Evolutionary conservation across 78 protist species (phyloP).

Genomic region (Planoprotostelium fungivorum): DNA sequence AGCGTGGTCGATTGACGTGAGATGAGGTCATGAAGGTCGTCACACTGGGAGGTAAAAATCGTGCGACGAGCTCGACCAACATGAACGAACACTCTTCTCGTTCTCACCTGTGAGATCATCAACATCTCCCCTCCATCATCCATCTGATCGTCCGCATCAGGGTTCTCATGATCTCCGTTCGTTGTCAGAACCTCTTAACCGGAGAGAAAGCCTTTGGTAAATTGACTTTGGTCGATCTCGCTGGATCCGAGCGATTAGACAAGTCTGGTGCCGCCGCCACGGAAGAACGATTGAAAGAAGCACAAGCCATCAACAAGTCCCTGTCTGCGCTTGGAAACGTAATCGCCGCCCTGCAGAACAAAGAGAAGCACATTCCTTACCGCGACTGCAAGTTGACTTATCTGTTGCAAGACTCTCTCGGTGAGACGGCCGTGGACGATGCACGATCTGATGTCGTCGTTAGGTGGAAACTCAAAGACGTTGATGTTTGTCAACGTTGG

Average conservation of each 20-base stretch:
- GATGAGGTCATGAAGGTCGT: constrained; percentile 4
- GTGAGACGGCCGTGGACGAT: no score
- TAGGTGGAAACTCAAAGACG: constrained; percentile 12
- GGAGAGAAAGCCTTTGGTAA: constrained; percentile 2
- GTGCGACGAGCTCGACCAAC: neutral
- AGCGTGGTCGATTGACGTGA: neutral
- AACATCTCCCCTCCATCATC: neutral
- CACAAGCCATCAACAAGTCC: constrained; percentile 74
- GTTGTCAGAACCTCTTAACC: neutral
- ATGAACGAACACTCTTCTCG: constrained; percentile 8
- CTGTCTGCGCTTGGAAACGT: constrained; percentile 67
- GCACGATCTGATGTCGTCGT: no score
- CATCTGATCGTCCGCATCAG: neutral
- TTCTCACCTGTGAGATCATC: neutral
- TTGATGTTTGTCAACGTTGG: constrained; percentile 43
- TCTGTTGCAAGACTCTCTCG: constrained; percentile 27
- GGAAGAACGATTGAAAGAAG: constrained; percentile 65
- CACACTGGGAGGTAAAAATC: neutral
- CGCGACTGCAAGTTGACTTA: constrained; percentile 60
- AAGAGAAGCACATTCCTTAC: constrained; percentile 41
- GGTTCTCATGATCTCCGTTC: neutral
- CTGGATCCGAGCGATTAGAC: constrained; percentile 75
- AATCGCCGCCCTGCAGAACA: constrained; percentile 43
- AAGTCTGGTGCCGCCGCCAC: constrained; percentile 13
- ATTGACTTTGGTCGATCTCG: constrained; percentile 73